phyloP scores from a whole-genome alignment of 345 rosid genomes.

The Rhodamnia rubescens region DNA sequence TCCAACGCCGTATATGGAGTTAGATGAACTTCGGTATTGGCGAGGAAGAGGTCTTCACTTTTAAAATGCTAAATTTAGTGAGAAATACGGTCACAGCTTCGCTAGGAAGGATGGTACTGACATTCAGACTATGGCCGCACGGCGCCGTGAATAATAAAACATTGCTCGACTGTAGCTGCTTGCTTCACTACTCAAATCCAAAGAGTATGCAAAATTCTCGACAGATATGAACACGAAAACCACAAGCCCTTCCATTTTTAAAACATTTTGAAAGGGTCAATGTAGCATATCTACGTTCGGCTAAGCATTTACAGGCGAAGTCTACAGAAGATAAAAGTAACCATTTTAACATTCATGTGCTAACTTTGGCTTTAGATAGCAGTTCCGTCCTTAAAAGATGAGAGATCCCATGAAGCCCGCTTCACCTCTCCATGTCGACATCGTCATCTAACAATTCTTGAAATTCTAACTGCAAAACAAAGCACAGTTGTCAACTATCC shows the following conservation, averaged over 20 bases:
- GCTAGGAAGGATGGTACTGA: background rate
- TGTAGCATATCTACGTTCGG: background rate
- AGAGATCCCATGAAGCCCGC: background rate
- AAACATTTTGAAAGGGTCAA: background rate
- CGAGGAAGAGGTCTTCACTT: background rate
- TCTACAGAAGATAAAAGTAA: background rate
- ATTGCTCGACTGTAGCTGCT: background rate
- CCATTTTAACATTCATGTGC: background rate
- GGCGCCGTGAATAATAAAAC: background rate
- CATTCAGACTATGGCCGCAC: background rate
- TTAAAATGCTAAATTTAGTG: background rate
- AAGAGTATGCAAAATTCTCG: background rate
- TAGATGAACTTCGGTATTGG: background rate
- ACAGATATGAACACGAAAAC: background rate
- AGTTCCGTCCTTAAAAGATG: background rate
- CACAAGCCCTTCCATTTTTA: background rate
- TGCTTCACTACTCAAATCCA: background rate
- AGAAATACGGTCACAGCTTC: background rate
- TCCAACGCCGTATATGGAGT: background rate
- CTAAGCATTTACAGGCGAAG: conserved; percentile 2
- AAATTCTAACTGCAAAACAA: conserved; percentile 56
- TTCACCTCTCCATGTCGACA: conserved; percentile 15
- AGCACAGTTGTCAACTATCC: background rate
- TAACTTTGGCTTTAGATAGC: background rate
- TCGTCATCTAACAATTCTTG: conserved; percentile 20